Conservation (phyloP, 495 filamentous ascomycete genomes). For the Neurospora hispaniola region DNA sequence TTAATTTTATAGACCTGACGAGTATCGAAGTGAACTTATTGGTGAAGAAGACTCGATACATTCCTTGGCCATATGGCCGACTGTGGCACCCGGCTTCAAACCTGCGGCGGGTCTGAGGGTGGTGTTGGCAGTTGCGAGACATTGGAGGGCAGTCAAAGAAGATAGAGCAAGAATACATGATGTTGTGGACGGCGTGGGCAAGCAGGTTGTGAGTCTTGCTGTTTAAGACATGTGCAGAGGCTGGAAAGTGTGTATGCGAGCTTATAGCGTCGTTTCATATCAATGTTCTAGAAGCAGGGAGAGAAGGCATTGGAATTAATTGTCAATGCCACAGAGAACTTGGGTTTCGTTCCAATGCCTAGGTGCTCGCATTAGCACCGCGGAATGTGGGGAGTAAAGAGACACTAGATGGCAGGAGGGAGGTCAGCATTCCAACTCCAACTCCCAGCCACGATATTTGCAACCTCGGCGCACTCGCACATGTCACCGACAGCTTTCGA, state of each 20-base stretch:
- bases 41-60: neutral
- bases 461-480: neutral
- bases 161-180: neutral
- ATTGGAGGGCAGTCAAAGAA: neutral
- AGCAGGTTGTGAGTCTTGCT: neutral
- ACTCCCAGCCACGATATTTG: neutral
- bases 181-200: neutral
- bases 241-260: neutral
- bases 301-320: neutral
- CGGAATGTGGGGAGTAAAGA: neutral
- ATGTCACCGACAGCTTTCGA: neutral
- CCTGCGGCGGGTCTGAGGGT: too few species aligned
- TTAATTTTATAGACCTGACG: too few species aligned
- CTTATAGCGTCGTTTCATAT: neutral
- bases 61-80: too few species aligned
- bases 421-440: neutral
- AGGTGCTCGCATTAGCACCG: neutral
- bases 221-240: neutral
- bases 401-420: neutral
- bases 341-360: neutral
- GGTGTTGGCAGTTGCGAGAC: neutral
- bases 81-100: too few species aligned
- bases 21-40: neutral
- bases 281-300: neutral
- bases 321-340: neutral